Conservation (phyloP, 31 red algal genomes). For the Endocladia muricata region DNA sequence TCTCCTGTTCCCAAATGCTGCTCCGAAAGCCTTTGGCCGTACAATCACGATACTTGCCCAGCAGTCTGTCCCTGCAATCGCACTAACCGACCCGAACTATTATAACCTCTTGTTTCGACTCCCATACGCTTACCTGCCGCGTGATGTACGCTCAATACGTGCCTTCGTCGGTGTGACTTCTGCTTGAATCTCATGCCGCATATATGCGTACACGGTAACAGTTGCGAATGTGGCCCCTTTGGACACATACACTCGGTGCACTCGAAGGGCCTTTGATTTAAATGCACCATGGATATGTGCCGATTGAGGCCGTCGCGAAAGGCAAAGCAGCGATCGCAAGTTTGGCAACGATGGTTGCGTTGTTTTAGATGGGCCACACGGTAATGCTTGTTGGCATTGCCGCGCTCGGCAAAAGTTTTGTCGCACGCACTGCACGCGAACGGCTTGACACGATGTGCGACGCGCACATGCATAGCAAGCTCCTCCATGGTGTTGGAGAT, state of each 20-base stretch:
- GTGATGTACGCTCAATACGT: constrained; percentile 47
- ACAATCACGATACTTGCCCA: no score
- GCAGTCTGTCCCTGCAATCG: no score
- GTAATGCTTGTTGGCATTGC: constrained; percentile 71
- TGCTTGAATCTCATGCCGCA: constrained; percentile 66
- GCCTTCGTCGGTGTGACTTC: constrained; percentile 54
- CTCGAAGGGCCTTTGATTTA: constrained; percentile 54
- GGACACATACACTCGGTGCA: constrained; percentile 67
- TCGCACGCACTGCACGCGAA: constrained; percentile 45
- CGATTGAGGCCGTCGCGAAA: constrained; percentile 74
- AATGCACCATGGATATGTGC: constrained; percentile 60
- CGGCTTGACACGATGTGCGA: constrained; percentile 20
- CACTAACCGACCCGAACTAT: no score
- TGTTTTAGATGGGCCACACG: constrained; percentile 48
- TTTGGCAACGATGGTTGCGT: constrained; percentile 43
- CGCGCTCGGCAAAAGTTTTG: constrained; percentile 61
- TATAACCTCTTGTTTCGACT: no score
- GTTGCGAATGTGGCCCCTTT: constrained; percentile 15
- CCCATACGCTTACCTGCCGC: background rate
- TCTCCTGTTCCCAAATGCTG: no score
- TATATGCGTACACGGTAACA: constrained; percentile 34
- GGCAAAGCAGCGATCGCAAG: constrained; percentile 39
- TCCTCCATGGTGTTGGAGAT: background rate
- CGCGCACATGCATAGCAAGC: background rate
- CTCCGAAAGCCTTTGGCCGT: no score